These are phyloP conservation scores for Penicillium palitans DNA, from an alignment of 2,329 filamentous ascomycete genomes.

Conservation along the genomic window DNA sequence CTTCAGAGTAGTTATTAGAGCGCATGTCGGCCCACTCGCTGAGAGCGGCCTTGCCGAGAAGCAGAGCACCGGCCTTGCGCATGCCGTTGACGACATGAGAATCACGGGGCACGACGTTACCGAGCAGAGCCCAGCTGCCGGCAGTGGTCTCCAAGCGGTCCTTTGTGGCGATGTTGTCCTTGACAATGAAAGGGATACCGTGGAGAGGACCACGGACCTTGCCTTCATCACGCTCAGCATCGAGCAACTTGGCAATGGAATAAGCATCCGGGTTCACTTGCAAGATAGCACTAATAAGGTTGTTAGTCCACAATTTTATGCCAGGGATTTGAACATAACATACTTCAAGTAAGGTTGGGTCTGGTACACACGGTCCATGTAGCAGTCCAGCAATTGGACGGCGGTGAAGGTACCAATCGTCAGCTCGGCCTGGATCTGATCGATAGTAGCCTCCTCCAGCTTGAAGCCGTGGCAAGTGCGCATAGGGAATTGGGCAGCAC, in stretches of 20 bases:
- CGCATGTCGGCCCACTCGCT: conserved; percentile 76
- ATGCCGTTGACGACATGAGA: conserved; percentile 63
- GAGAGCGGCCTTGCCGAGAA: conserved; percentile 70
- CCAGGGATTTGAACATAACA: not conserved
- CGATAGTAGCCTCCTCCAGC: conserved; percentile 69
- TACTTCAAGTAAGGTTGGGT: conserved; percentile 66
- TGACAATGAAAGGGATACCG: conserved; percentile 73
- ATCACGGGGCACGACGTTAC: conserved; percentile 67
- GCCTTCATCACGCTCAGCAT: conserved; percentile 60
- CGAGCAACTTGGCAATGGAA: conserved; percentile 60
- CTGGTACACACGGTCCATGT: conserved; percentile 61
- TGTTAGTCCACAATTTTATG: not conserved
- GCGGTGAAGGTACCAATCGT: conserved; percentile 56
- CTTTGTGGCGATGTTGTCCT: conserved; percentile 66
- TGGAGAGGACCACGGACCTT: conserved; percentile 66
- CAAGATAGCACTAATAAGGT: conserved; percentile 47
- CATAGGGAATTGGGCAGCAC: conserved; percentile 60
- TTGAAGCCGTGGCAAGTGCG: conserved; percentile 58
- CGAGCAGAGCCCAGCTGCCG: conserved; percentile 66
- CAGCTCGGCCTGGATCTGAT: conserved; percentile 64
- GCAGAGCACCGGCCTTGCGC: conserved; percentile 64
- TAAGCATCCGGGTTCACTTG: conserved; percentile 69
- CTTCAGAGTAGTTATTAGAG: conserved; percentile 65
- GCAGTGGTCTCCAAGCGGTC: conserved; percentile 74
- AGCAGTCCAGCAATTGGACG: conserved; percentile 62